Percentiles rank a stretch among this genome's conserved stretches.
Evolutionary conservation across 768 basidiomycete species (phyloP).

Genomic region (Baorangia bicolor): DNA sequence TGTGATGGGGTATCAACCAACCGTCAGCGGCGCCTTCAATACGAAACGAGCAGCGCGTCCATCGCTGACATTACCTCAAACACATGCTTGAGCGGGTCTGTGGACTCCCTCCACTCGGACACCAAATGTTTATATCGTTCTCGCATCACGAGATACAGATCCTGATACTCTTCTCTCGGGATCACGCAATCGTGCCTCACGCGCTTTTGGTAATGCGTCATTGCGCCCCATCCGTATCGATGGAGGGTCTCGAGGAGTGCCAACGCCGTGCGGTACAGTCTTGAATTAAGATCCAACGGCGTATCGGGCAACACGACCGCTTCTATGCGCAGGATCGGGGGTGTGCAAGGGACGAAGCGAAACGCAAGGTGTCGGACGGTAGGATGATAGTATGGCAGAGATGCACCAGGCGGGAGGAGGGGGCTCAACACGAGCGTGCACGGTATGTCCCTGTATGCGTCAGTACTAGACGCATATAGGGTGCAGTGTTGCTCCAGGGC

Average conservation of each 20-base stretch:
- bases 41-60: not conserved
- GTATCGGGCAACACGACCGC: slow-evolving; percentile 40
- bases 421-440: slow-evolving; percentile 59
- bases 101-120: slow-evolving; percentile 73
- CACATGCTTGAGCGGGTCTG: slow-evolving; percentile 87
- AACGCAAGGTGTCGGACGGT: slow-evolving; percentile 78
- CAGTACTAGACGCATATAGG: slow-evolving; percentile 46
- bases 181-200: slow-evolving; percentile 81
- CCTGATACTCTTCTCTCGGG: slow-evolving; percentile 78
- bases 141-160: slow-evolving; percentile 84
- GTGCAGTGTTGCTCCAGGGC: slow-evolving; percentile 77
- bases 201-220: slow-evolving; percentile 84
- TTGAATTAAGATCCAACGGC: slow-evolving; percentile 50
- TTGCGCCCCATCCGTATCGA: slow-evolving; percentile 84
- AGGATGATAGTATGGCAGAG: slow-evolving; percentile 90
- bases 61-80: slow-evolving; percentile 59
- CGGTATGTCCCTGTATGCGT: slow-evolving; percentile 26
- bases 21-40: not conserved
- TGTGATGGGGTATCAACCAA: slow-evolving; percentile 29
- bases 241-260: slow-evolving; percentile 80
- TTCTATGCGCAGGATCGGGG: slow-evolving; percentile 23
- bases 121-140: slow-evolving; percentile 80
- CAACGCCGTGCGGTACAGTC: slow-evolving; percentile 79
- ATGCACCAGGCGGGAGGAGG: slow-evolving; percentile 40
- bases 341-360: slow-evolving; percentile 50